Conservation (phyloP, 1,284 basidiomycete genomes). For the Microbotryomycetes sp. region DNA sequence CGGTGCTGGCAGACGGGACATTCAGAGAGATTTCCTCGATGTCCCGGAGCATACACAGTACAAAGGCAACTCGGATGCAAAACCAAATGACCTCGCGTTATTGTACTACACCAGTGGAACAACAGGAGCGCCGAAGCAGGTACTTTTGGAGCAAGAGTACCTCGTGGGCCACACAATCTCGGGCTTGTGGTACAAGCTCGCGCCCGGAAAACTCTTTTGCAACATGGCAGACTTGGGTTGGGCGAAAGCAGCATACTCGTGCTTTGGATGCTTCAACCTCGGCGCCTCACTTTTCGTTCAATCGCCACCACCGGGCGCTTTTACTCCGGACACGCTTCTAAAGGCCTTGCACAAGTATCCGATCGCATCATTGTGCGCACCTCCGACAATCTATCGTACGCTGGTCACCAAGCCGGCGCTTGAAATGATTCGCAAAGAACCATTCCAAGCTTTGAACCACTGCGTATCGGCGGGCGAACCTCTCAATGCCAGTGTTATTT, state of each 20-base stretch:
- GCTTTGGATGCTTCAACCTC: slow-evolving; percentile 15
- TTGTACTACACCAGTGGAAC: slow-evolving; percentile 27
- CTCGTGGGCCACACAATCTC: slow-evolving; percentile 15
- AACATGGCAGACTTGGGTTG: slow-evolving; percentile 30
- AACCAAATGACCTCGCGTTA: slow-evolving; percentile 15
- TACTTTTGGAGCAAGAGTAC: slow-evolving; percentile 12
- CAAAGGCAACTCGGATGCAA: background rate
- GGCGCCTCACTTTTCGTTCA: slow-evolving; percentile 30
- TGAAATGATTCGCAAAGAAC: background rate
- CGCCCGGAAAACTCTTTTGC: slow-evolving; percentile 11
- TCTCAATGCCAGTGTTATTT: slow-evolving; percentile 24
- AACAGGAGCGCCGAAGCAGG: slow-evolving; percentile 22
- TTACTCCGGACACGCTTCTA: slow-evolving; percentile 12
- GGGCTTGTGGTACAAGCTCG: slow-evolving; percentile 19
- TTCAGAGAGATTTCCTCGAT: background rate
- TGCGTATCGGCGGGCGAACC: slow-evolving; percentile 29
- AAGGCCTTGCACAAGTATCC: slow-evolving; percentile 22
- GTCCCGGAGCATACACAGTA: slow-evolving; percentile 2
- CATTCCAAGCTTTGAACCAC: slow-evolving; percentile 12
- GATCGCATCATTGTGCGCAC: slow-evolving; percentile 23
- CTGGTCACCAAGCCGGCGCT: slow-evolving; percentile 11
- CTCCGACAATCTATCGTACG: slow-evolving; percentile 29
- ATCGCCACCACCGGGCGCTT: slow-evolving; percentile 23
- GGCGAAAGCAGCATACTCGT: slow-evolving; percentile 27
- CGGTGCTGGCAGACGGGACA: slow-evolving; percentile 6